phyloP scores from a whole-genome alignment of 768 basidiomycete genomes.

The Serendipita vermifera region DNA sequence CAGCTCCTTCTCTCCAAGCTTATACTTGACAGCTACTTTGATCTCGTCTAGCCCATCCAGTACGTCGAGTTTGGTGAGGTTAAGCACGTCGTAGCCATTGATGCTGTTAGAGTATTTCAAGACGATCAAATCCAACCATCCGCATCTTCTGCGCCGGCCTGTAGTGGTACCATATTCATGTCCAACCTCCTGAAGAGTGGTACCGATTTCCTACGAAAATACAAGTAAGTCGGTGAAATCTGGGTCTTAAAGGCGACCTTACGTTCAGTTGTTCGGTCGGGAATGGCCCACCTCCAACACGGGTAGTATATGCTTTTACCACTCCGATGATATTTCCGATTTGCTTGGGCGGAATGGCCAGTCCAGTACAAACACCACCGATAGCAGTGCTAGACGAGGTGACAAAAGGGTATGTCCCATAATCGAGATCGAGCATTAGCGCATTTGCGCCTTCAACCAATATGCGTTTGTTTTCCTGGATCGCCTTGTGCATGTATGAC shows the following conservation, averaged over 20 bases:
- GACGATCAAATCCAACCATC: slow-evolving; percentile 95
- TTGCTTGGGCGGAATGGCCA: slow-evolving; percentile 86
- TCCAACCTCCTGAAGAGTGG: slow-evolving; percentile 87
- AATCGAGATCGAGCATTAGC: slow-evolving; percentile 95
- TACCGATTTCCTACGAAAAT: slow-evolving; percentile 51
- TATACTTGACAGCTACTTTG: slow-evolving; percentile 75
- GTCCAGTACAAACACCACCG: slow-evolving; percentile 92
- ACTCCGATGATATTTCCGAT: slow-evolving; percentile 87
- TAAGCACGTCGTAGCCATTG: slow-evolving; percentile 89
- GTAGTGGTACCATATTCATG: slow-evolving; percentile 87
- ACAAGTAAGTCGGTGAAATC: neutral
- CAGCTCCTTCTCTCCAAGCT: slow-evolving; percentile 61
- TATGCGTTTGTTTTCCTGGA: slow-evolving; percentile 60
- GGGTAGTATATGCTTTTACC: slow-evolving; percentile 94
- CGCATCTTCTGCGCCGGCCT: slow-evolving; percentile 82
- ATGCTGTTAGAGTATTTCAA: slow-evolving; percentile 84
- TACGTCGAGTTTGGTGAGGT: slow-evolving; percentile 93
- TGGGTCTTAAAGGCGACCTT: slow-evolving; percentile 19
- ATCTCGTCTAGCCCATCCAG: slow-evolving; percentile 76
- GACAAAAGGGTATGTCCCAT: slow-evolving; percentile 95
- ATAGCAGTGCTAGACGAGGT: slow-evolving; percentile 89
- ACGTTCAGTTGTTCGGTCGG: slow-evolving; percentile 91
- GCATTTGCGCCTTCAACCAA: slow-evolving; percentile 98
- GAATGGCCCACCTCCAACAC: slow-evolving; percentile 98
- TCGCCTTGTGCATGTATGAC: slow-evolving; percentile 67